Base-by-base conservation (phyloP, 352 stramenopile genomes). In the Saprolegnia diclina region DNA sequence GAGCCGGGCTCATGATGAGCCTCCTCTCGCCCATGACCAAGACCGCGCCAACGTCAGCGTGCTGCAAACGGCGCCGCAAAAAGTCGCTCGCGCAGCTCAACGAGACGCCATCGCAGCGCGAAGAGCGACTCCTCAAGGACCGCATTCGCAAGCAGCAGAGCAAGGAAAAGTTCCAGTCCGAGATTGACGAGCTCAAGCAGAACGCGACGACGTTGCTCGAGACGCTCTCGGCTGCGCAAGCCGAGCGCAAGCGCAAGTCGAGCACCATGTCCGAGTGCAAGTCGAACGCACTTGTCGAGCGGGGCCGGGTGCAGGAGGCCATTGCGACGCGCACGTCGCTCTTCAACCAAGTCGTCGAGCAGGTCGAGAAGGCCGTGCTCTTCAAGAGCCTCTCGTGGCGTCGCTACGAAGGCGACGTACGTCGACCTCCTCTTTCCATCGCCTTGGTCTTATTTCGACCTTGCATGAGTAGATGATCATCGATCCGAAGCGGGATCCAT, bases 341-440 rank as follows among this genome's bases (percentile, higher is more conserved):
- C 16, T 59, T 59, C 35, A 59, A 59, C 35, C 29, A 35, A 53
- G 18, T 52, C 18, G 32, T 65, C n/a, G n/a, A 65, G 19, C 18
- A 55, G n/a, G n/a, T 65, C 16, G 57, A 65, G 14, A 65, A 65
- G 22, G 57, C 57, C 45, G 32, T 65, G 35, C 45, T 65, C 11
- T 65, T 37, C n/a, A 35, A 65, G 26, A 52, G 22, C 26, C 18
- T 52, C 40, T 40, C 13, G 9, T 53, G 32, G 29, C 40, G 32
- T 11, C 32, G 18, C 2, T 21, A 3, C 10, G 37, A 65, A 11
- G 18, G 19, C 16, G 29, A 48, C 5, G 57, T 65, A 53, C n/a
- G 26, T 24, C 16, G 52, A 54, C 5, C n/a, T 35, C 29, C 2
- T 35, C 29, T 35, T 35, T 5, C 29, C 29, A n/a, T n/a, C n/a